Conservation (phyloP, 352 stramenopile genomes). For the Phytophthora kernoviae region DNA sequence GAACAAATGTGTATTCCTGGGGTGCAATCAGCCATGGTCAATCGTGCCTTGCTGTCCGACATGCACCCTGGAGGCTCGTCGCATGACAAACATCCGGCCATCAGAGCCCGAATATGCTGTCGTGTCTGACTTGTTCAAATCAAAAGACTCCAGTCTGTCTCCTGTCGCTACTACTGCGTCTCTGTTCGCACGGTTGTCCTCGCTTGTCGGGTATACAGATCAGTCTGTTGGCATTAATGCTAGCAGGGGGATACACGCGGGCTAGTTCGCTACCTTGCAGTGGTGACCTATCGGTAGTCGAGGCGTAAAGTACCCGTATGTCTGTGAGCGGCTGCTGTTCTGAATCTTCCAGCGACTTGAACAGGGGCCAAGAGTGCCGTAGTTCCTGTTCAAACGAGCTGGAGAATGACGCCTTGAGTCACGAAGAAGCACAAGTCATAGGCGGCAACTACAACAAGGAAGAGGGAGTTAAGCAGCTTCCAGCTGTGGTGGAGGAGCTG, state of each 20-base stretch:
- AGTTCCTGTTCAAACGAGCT: constrained; percentile 1
- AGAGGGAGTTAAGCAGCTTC: constrained; percentile 1
- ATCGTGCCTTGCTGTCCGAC: constrained; percentile 41
- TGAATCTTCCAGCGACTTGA: constrained; percentile 3
- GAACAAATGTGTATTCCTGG: constrained; percentile 29
- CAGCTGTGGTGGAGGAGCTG: constrained; percentile 3
- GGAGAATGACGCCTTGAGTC: neutral
- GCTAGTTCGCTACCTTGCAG: no score
- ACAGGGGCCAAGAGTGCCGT: neutral
- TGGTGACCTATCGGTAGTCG: neutral
- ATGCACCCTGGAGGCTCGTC: constrained; percentile 39
- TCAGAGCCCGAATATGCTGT: constrained; percentile 34
- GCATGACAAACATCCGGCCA: constrained; percentile 31
- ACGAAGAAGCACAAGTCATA: neutral
- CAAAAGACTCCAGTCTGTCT: neutral
- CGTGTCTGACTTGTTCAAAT: constrained; percentile 13
- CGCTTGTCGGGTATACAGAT: neutral
- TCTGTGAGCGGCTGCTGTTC: constrained; percentile 2
- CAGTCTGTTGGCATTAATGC: neutral
- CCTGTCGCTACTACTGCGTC: neutral
- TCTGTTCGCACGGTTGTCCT: neutral
- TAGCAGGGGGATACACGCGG: neutral
- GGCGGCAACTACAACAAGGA: neutral
- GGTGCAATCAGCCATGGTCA: constrained; percentile 9
- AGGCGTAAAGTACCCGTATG: neutral